Conservation (phyloP, 768 basidiomycete genomes). For the Pisolithus tinctorius region DNA sequence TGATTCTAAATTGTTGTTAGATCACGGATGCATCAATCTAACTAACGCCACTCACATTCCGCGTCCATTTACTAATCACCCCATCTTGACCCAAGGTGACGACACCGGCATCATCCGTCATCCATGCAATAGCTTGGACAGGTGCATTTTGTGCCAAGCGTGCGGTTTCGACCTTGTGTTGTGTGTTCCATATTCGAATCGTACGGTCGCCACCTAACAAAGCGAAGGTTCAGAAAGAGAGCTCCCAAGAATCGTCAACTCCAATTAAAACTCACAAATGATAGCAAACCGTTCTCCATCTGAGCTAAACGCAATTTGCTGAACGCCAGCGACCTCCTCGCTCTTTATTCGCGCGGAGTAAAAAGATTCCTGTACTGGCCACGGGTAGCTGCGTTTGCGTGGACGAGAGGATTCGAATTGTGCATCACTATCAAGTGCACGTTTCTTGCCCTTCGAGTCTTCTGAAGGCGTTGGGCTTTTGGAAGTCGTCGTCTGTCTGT, state of each 20-base stretch:
- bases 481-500: slow-evolving; percentile 14
- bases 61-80: slow-evolving; percentile 52
- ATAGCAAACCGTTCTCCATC: slow-evolving; percentile 53
- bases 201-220: slow-evolving; percentile 48
- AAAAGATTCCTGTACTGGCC: slow-evolving; percentile 42
- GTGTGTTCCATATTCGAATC: slow-evolving; percentile 57
- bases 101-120: slow-evolving; percentile 50
- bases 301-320: slow-evolving; percentile 42
- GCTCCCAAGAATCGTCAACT: too few species aligned
- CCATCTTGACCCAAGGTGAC: slow-evolving; percentile 55
- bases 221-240: not conserved
- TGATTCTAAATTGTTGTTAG: slow-evolving; percentile 27
- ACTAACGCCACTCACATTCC: slow-evolving; percentile 35
- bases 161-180: slow-evolving; percentile 43
- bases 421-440: slow-evolving; percentile 24
- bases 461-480: slow-evolving; percentile 21
- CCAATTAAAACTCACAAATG: slow-evolving; percentile 37
- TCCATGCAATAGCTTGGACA: slow-evolving; percentile 49
- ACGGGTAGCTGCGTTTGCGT: slow-evolving; percentile 32
- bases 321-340: slow-evolving; percentile 41
- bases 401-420: slow-evolving; percentile 25
- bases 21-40: not conserved
- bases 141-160: slow-evolving; percentile 46
- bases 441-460: slow-evolving; percentile 32
- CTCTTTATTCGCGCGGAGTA: slow-evolving; percentile 36